A percentile compares a stretch with the other conserved stretches of the same genome.
Evolutionary conservation across 2,329 filamentous ascomycete genomes (phyloP).

Genomic region (Clarireedia sp.): DNA sequence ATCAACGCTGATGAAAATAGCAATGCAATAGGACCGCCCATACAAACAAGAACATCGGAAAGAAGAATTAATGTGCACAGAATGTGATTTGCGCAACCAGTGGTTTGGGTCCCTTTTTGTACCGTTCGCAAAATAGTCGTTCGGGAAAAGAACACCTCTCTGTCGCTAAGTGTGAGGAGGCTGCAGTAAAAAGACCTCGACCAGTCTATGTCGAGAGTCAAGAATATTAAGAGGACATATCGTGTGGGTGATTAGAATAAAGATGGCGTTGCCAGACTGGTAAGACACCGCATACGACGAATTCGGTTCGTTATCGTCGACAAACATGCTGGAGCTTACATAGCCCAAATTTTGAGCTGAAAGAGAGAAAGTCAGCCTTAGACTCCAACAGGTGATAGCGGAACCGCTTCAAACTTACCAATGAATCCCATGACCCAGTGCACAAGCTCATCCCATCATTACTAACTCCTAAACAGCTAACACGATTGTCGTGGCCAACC

Average conservation of each 20-base stretch:
- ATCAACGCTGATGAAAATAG: constrained; percentile 27
- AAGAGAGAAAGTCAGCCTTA: constrained; percentile 12
- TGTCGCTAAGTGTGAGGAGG: constrained; percentile 31
- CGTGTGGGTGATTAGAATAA: constrained; percentile 32
- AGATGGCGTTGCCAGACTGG: constrained; percentile 18
- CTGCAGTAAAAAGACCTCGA: constrained; percentile 39
- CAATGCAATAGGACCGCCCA: constrained; percentile 31
- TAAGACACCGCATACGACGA: constrained; percentile 6
- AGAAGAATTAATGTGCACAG: constrained; percentile 39
- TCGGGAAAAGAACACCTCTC: constrained; percentile 25
- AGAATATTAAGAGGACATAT: constrained; percentile 35
- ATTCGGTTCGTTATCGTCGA: constrained; percentile 7
- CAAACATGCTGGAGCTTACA: constrained; percentile 19
- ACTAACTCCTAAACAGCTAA: constrained; percentile 97
- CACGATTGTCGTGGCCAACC: constrained; percentile 95
- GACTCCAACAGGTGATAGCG: neutral
- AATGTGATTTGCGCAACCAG: constrained; percentile 26
- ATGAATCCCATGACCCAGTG: constrained; percentile 98
- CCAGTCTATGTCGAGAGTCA: constrained; percentile 36
- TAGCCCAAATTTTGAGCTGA: constrained; percentile 82
- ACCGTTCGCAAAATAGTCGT: constrained; percentile 18
- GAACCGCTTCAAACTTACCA: constrained; percentile 55
- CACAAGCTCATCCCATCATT: constrained; percentile 99
- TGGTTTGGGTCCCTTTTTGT: constrained; percentile 17
- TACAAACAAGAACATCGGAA: constrained; percentile 29